phyloP scores from a whole-genome alignment of 2,329 filamentous ascomycete species.

The Zalaria sp. region DNA sequence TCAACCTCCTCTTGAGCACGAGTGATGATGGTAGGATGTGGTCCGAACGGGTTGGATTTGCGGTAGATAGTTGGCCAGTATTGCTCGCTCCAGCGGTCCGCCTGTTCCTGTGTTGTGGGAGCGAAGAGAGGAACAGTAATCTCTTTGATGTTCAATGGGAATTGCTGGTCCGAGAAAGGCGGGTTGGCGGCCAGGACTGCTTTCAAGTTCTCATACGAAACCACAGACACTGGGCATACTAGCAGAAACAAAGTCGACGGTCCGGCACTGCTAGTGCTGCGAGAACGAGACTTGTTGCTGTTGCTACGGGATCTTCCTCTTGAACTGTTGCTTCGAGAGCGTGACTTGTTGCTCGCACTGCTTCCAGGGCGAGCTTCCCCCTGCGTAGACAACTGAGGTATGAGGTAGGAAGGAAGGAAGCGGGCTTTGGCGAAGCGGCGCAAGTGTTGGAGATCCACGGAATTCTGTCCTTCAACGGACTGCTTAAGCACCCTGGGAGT shows the following conservation, averaged over 20 bases:
- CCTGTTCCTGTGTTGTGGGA: constrained; percentile 63
- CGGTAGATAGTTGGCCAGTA: constrained; percentile 82
- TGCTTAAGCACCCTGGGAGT: constrained; percentile 28
- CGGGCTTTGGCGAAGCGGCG: constrained; percentile 57
- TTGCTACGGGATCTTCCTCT: constrained; percentile 3
- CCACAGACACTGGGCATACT: constrained; percentile 33
- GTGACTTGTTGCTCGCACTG: constrained; percentile 1
- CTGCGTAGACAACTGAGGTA: not conserved
- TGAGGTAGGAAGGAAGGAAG: constrained; percentile 15
- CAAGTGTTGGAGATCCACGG: constrained; percentile 41
- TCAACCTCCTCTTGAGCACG: constrained; percentile 57
- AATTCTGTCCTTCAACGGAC: constrained; percentile 27
- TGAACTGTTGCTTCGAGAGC: constrained; percentile 5
- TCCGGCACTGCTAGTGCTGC: constrained; percentile 8
- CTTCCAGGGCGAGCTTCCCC: not conserved
- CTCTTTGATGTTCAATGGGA: constrained; percentile 41
- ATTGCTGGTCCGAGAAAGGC: constrained; percentile 23
- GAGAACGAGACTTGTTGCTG: constrained; percentile 5
- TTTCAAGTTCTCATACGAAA: constrained; percentile 41
- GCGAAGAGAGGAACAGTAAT: constrained; percentile 59
- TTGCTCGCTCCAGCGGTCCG: constrained; percentile 56
- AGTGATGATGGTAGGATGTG: constrained; percentile 61
- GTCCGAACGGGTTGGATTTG: constrained; percentile 75
- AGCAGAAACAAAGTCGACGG: constrained; percentile 33
- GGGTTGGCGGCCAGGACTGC: constrained; percentile 21